Conservation (phyloP, 106 monocot genomes). For the Acanthochlamys bracteata region DNA sequence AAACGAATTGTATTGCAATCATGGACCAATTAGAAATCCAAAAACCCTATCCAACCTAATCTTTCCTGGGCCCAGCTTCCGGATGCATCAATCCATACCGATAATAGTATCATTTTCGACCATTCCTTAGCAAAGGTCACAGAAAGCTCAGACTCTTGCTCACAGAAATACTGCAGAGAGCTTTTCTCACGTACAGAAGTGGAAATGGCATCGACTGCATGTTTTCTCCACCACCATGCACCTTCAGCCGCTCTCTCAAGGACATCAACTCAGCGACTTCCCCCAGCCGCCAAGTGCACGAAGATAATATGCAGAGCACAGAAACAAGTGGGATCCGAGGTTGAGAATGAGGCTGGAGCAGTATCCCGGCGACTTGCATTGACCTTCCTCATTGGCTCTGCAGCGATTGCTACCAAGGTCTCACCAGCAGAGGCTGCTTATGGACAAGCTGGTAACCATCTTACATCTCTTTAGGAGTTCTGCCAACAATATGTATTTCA, state of each 20-base stretch:
- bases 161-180: neutral
- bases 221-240: constrained; percentile 73
- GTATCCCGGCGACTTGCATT: constrained; percentile 73
- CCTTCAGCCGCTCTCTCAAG: constrained; percentile 32
- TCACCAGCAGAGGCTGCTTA: constrained; percentile 83
- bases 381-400: constrained; percentile 66
- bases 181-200: neutral
- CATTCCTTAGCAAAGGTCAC: constrained; percentile 4
- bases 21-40: constrained; percentile 31
- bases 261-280: constrained; percentile 14
- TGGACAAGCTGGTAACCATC: constrained; percentile 70
- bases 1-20: too few species aligned
- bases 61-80: neutral
- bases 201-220: constrained; percentile 75
- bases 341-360: constrained; percentile 9
- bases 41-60: constrained; percentile 54
- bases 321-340: constrained; percentile 26
- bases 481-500: neutral
- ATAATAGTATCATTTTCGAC: constrained; percentile 16
- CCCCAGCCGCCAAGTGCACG: constrained; percentile 11
- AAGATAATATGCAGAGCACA: constrained; percentile 64
- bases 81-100: constrained; percentile 14
- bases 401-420: constrained; percentile 53
- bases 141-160: constrained; percentile 2
- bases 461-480: neutral